Evolutionary conservation across 2,329 filamentous ascomycete genomes (phyloP).

Genomic region (Fusarium keratoplasticum): DNA sequence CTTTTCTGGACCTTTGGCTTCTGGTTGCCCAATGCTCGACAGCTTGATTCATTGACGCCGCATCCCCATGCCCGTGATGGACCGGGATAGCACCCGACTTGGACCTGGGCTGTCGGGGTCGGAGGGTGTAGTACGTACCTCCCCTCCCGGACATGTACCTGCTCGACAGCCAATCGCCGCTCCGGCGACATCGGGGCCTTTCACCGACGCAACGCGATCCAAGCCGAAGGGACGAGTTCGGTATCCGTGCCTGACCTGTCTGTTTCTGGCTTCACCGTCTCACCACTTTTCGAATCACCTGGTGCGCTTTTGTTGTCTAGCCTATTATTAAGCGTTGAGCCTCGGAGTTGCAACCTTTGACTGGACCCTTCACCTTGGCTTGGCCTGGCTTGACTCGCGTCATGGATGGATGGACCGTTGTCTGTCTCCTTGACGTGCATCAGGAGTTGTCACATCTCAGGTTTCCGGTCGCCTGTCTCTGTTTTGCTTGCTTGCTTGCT

Average conservation of each 20-base stretch:
- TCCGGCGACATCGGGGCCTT: conserved; percentile 12
- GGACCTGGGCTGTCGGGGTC: background rate
- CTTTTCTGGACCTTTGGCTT: conserved; percentile 5
- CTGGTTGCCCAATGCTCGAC: conserved; percentile 20
- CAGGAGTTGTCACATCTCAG: background rate
- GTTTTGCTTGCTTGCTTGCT: background rate
- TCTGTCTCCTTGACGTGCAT: background rate
- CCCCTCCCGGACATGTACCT: background rate
- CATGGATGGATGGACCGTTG: background rate
- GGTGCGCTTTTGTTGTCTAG: background rate
- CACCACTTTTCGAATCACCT: conserved; percentile 2
- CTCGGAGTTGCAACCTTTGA: background rate
- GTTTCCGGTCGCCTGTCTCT: background rate
- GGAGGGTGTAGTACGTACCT: conserved; percentile 1
- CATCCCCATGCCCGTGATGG: conserved; percentile 4
- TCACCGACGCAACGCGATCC: conserved; percentile 35
- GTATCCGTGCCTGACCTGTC: background rate
- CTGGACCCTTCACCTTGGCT: background rate
- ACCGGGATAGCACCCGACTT: conserved; percentile 19
- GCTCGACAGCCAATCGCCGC: conserved; percentile 13
- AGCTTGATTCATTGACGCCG: conserved; percentile 19
- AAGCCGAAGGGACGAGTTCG: conserved; percentile 19
- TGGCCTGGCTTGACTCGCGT: background rate
- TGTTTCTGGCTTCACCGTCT: conserved; percentile 10
- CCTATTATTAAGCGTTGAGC: background rate